Base-by-base conservation (phyloP, 2,329 filamentous ascomycete species). In the Lasiodiplodia sp. region DNA sequence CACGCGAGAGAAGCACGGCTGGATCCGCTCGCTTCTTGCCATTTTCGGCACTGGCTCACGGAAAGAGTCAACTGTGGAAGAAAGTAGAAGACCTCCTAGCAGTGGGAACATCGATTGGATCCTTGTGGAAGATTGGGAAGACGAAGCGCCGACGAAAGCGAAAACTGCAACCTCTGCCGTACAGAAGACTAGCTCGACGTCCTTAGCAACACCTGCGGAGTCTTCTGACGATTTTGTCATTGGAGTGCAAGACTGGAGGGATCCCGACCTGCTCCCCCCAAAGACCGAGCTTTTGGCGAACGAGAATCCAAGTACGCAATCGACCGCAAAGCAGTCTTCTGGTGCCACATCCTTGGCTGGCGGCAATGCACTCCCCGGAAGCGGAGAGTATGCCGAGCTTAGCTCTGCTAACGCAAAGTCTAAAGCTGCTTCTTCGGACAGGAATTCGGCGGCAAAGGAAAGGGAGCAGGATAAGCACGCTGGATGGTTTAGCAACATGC, bases 171-270 rank as follows among this genome's bases (percentile, higher is more conserved):
- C 51, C 16, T 31, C 53, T 34, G 51, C 21, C 31, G 25, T 25
- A 8, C 49, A 52, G 37, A 68, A 68, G 47, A 76, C 76, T 18
- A 75, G 73, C 47, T 68, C 71, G 11, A 69, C 69, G 28, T 65
- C 52, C 21, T 71, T 47, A 11, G 47, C 55, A 2, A 40, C 69
- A 4, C 31, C 56, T 28, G 25, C 44, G 52, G 70, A 56, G 31
- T 69, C 70, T 53, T 69, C 28, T 64, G 90, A 93, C 76, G 87
- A 86, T 68, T 95, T 94, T 76, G 86, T 92, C 55, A 94, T 95
- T 73, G 92, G 92, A n/a, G 89, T 94, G 14, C 91, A 96, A 72
- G 92, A 96, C 76, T 95, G 92, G 92, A 87, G 92, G 72, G 92
- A 96, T 77, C 91, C 92, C 6, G 92, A 93, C 76, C 81, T 93